Evolutionary conservation across 345 rosid genomes (phyloP), one percentile per base, ranked within the genome.

Genomic region (Psidium friedrichsthalianum): DNA sequence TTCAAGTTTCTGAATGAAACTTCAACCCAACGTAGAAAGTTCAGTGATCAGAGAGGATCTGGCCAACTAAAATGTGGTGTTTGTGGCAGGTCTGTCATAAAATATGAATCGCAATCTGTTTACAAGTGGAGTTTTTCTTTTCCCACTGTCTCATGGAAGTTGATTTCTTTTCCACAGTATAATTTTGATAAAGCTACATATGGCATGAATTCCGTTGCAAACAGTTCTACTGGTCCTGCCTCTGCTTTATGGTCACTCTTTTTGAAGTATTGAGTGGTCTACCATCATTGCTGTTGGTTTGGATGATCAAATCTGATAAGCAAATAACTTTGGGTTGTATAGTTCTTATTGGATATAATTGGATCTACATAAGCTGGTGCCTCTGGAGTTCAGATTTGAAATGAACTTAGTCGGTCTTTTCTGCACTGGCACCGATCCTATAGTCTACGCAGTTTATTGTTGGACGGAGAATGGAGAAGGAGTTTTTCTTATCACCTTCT

Each of bases 11-110:
- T 93, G 88, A 89, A 93, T 86, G 94, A 91, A 88, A 91, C 85
- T 83, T 82, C 90, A 8, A 85, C 90, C 51, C 89, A 87, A 27
- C 84, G 90, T 56, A 87, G 89, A 76, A 92, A 87, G 86, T 90
- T 86, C 89, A 76, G 78, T 27, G 89, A 89, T 84, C 86, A 82
- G 61, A 88, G 88, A 84, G 88, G 87, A 64, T 82, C 40, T 24
- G 87, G 86, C 57, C 54, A 56, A 53, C 78, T 91, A 64, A 90
- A 87, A 84, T 93, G 95, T 87, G 82, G 86, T 53, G 84, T 93
- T 20, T 92, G 94, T 87, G 89, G 91, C 91, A 92, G 92, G 94
- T 92, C 84, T 82, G 91, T 88, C 83, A 40, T 83, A 74, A 42
- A 49, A 27, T 69, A 4, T 69, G 47, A 69, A 69, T 69, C n/a